Conservation (phyloP, 805 yeast genomes). For the Torulaspora gathmanii region DNA sequence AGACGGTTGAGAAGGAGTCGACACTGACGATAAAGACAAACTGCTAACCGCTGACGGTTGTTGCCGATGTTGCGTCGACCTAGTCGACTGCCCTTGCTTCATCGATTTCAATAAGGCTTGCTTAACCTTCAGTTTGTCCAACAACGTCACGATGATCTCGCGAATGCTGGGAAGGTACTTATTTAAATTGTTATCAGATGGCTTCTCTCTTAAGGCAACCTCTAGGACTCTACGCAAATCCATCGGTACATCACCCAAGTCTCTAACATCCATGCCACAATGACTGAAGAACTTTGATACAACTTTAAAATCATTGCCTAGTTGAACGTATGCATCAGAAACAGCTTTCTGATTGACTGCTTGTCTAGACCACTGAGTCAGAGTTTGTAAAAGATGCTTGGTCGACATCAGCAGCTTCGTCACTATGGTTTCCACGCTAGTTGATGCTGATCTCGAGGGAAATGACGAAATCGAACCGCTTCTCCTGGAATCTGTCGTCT, state of each 20-base stretch:
- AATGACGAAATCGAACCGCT: conserved; percentile 14
- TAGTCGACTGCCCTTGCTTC: conserved; percentile 19
- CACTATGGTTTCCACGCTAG: conserved; percentile 71
- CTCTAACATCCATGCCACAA: conserved; percentile 76
- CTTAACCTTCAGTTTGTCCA: conserved; percentile 75
- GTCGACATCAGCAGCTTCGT: conserved; percentile 80
- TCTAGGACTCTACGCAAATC: conserved; percentile 75
- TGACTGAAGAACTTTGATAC: conserved; percentile 74
- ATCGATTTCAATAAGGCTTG: conserved; percentile 45
- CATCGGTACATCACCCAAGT: conserved; percentile 87
- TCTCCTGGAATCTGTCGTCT: conserved; percentile 6
- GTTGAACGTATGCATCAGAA: conserved; percentile 81
- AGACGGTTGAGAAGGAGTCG: conserved; percentile 11
- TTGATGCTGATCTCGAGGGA: conserved; percentile 26
- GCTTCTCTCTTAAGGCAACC: conserved; percentile 76
- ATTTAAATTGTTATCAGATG: conserved; percentile 78
- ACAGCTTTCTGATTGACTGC: conserved; percentile 79
- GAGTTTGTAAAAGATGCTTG: conserved; percentile 75
- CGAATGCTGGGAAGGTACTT: conserved; percentile 77
- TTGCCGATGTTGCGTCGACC: conserved; percentile 14
- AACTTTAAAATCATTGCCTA: conserved; percentile 90
- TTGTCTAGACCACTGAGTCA: conserved; percentile 85
- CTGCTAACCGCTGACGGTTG: conserved; percentile 15
- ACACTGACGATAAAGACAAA: conserved; percentile 9
- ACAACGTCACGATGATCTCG: conserved; percentile 73